phyloP scores from a whole-genome alignment of 306 rosid genomes.

The Purshia tridentata region DNA sequence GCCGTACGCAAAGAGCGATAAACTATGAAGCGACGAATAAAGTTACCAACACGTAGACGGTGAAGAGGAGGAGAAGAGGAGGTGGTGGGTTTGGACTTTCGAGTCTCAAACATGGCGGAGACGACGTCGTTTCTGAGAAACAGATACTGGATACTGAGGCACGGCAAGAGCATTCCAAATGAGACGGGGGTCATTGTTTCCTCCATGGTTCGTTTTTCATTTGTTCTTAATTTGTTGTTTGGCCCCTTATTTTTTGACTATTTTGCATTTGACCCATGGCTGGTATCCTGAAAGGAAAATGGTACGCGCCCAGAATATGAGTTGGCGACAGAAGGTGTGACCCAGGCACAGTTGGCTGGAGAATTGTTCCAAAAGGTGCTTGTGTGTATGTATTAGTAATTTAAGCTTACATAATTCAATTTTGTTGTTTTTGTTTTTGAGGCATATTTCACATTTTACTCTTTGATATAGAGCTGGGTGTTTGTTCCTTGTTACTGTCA shows the following conservation, averaged over 20 bases:
- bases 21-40: too few relatives aligned
- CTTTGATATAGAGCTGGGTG: too few relatives aligned
- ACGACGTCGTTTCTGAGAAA: slow-evolving; percentile 44
- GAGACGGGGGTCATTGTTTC: slow-evolving; percentile 79
- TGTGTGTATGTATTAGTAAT: neutral
- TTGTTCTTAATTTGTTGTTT: neutral
- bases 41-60: neutral
- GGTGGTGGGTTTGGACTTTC: neutral
- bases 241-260: neutral
- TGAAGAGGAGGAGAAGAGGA: neutral
- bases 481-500: too few relatives aligned
- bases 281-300: slow-evolving; percentile 54
- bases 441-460: neutral
- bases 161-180: slow-evolving; percentile 90
- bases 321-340: slow-evolving; percentile 67
- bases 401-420: too few relatives aligned
- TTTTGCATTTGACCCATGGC: neutral
- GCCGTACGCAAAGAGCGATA: too few relatives aligned
- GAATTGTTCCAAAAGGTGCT: slow-evolving; percentile 53
- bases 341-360: slow-evolving; percentile 68
- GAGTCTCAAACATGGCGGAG: slow-evolving; percentile 27
- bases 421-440: neutral
- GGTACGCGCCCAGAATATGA: slow-evolving; percentile 67
- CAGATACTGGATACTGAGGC: slow-evolving; percentile 80
- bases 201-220: slow-evolving; percentile 45